Base-by-base conservation (phyloP, 2,329 filamentous ascomycete genomes). In the Tolypocladium album region DNA sequence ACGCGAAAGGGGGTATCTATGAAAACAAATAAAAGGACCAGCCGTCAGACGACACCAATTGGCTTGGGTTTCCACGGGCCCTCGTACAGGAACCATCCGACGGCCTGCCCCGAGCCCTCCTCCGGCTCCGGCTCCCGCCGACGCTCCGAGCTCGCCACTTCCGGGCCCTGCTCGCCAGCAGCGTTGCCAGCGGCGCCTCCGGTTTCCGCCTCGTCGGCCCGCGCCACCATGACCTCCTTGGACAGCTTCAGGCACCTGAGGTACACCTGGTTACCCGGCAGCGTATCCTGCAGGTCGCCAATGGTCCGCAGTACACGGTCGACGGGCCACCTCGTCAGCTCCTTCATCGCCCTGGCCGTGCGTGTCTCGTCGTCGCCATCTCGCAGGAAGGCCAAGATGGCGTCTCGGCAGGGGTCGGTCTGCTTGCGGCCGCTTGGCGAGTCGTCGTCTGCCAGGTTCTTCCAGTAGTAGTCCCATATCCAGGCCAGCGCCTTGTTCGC, bases 391-490 rank as follows among this genome's bases (percentile, higher is more conserved):
- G 61, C 64, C 27, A 77, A 61, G 36, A 82, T 66, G 8, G 73
- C 61, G 4, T 71, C 69, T 27, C 67, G 71, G 60, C 76, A 76
- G 20, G 67, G 64, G 39, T 69, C 67, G 8, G 59, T 45, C 43
- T 59, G 55, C 52, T 40, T 50, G 24, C 20, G 38, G 58, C 6
- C 11, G 15, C 39, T 42, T 20, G 55, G 9, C n/a, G 50, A 36
- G 20, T 53, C 55, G 22, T 69, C 68, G 6, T 71, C 69, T 2
- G 69, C 65, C 24, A 85, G 70, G 52, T 81, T 75, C 67, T 73
- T 75, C 92, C 92, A 97, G 76, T 96, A 97, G 72, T 90, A 90
- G 58, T 86, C 81, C 90, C 90, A 96, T 58, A 97, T 86, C 92
- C 92, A 97, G 53, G 79, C 78, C 63, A 97, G 78, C 1, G 88